Conservation (phyloP, 306 rosid species). For the Dryas drummondii region DNA sequence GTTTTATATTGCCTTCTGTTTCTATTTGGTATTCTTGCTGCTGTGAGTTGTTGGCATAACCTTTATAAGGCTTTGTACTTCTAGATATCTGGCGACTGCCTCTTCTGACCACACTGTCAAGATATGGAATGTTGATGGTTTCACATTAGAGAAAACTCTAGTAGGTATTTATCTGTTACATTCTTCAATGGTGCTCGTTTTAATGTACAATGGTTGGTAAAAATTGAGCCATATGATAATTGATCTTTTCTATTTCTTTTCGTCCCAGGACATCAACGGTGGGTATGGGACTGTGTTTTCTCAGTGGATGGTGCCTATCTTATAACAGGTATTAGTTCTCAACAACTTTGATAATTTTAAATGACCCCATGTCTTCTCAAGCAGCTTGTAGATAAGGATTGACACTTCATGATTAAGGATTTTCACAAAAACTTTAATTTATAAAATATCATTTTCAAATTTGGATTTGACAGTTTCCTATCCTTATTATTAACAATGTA, state of each 20-base stretch:
- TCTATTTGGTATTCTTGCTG: constrained; percentile 7
- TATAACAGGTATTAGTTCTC: constrained; percentile 70
- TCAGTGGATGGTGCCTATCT: constrained; percentile 98
- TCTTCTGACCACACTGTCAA: constrained; percentile 90
- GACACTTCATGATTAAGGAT: background rate
- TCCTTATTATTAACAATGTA: background rate
- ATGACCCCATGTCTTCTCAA: background rate
- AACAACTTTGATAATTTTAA: background rate
- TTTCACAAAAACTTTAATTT: background rate
- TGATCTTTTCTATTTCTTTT: constrained; percentile 18
- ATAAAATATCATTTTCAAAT: background rate
- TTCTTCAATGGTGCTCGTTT: constrained; percentile 16
- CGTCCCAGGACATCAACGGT: constrained; percentile 80
- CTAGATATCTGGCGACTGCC: constrained; percentile 93
- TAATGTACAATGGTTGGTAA: constrained; percentile 4
- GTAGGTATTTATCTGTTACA: constrained; percentile 48
- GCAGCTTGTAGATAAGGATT: background rate
- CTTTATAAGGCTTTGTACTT: constrained; percentile 16
- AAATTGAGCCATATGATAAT: background rate
- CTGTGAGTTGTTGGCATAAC: background rate
- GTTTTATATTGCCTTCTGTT: background rate
- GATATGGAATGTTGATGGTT: constrained; percentile 99
- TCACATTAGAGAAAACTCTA: constrained; percentile 90
- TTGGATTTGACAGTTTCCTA: background rate
- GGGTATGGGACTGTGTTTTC: constrained; percentile 99